Conservation (phyloP, 495 filamentous ascomycete species). For the Aspergillus hancockii region DNA sequence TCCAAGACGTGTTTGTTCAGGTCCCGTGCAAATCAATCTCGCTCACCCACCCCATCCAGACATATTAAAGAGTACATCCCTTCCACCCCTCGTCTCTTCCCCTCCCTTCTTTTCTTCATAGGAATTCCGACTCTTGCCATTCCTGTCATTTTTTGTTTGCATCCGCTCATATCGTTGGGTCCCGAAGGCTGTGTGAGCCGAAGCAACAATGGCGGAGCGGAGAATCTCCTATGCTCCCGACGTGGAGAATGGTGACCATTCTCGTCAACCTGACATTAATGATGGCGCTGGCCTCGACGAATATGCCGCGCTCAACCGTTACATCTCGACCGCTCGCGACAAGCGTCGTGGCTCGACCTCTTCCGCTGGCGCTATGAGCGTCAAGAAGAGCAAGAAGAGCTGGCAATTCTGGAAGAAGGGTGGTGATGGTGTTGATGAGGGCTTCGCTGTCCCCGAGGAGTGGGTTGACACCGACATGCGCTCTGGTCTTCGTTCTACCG, state of each 20-base stretch:
- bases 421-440: constrained; percentile 34
- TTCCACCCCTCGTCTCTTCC: constrained; percentile 24
- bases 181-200: constrained; percentile 47
- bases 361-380: constrained; percentile 45
- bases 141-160: constrained; percentile 37
- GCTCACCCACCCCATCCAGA: constrained; percentile 28
- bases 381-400: constrained; percentile 49
- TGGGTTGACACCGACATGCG: constrained; percentile 74
- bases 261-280: constrained; percentile 35
- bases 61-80: constrained; percentile 30
- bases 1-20: constrained; percentile 29
- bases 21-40: constrained; percentile 31
- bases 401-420: constrained; percentile 59
- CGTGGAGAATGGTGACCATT: constrained; percentile 51
- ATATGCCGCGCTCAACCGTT: constrained; percentile 59
- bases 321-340: constrained; percentile 67
- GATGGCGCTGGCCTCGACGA: constrained; percentile 45
- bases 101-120: constrained; percentile 33
- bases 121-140: constrained; percentile 52
- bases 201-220: constrained; percentile 55
- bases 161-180: constrained; percentile 47
- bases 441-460: constrained; percentile 63
- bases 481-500: constrained; percentile 55
- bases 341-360: constrained; percentile 57
- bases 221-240: constrained; percentile 57